Evolutionary conservation across 768 basidiomycete species (phyloP), one percentile per base, ranked within the genome.

Genomic region (Lyophyllum shimeji): DNA sequence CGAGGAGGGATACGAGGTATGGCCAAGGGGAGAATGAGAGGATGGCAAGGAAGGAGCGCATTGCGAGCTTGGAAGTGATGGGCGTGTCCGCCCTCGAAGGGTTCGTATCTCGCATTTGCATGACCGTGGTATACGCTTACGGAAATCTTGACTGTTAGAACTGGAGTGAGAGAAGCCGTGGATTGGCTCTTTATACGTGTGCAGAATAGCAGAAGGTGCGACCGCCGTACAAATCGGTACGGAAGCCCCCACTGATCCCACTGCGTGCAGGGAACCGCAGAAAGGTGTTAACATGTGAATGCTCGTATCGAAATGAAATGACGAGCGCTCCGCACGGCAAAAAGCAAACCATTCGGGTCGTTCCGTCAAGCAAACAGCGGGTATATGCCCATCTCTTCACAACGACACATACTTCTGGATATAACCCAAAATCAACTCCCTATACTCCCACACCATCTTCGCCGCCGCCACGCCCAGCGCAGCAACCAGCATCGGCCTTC

Each of bases 151-250:
- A 24, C 3, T 49, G 48, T 9, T 61, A 97, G 95, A 42, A 92
- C 91, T 27, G 95, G 95, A 1, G 87, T 96, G 15, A 82, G 89
- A 53, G 89, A 90, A 48, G 94, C 91, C 0, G 90, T 97, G 2
- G 90, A 97, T 65, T 98, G 95, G 95, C 67, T 98, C 24, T 96
- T 96, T 67, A 84, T 95, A 52, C 82, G 95, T 0, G 95, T 97
- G 4, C 93, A 96, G 72, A 95, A 94, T 61, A 93, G 91, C 60
- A 76, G 89, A 60, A 82, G 84, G 88, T 86, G 56, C 34, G 69
- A 17, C 53, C 17, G 3, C 40, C n/a, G 20, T 31, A 6, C 29
- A 3, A 20, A 43, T 18, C 5, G 0, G 18, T 7, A 25, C 24
- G 15, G 17, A n/a, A 18, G 2, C 12, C 4, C 2, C 6, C 17